Evolutionary conservation across 2,329 filamentous ascomycete species (phyloP), one percentile per base, ranked within the genome.

Genomic region (Niveomyces coronatus): DNA sequence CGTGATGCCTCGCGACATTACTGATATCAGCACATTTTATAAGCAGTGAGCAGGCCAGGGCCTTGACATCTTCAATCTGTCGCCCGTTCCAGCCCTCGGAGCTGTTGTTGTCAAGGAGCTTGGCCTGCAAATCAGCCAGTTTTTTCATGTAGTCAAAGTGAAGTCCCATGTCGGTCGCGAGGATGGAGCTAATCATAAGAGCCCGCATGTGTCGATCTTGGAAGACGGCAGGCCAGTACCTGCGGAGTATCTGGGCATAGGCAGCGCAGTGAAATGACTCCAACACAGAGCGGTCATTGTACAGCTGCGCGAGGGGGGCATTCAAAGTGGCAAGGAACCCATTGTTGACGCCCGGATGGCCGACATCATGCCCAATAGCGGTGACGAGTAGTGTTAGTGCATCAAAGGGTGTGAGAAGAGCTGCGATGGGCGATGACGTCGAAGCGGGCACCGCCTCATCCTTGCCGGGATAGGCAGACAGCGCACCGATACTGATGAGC

Each of bases 1-100:
- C 72, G 56, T 91, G 88, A 40, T 79, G 82, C 40, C 91, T 79
- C 39, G 88, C 87, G 57, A 96, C 91, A 56, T 98, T 98, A 64
- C 89, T 95, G 54, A 98, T 96, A 58, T 98, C 91, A 27, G 91
- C 91, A 56, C 91, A 96, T 59, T 98, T 98, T 63, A 98, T 95
- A 42, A 98, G 65, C 40, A 98, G 65, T 11, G 87, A 87, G 60
- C 91, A 96, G n/a, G 82, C 68, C 32, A 96, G 63, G 9, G 84
- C 78, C 48, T 81, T 83, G 48, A 87, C 75, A 48, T 88, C 82
- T 44, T 91, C 80, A 9, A 81, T 56, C 48, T 82, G 73, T 47
- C 87, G 82, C 5, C 74, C 76, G 43, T 80, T 82, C 87, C 86
- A 95, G 8, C 74, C 74, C 41, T 85, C 78, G 4, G 76, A 73